These are phyloP conservation scores for Afroboletus lepidellus DNA, from an alignment of 1,284 basidiomycete species.

Conservation along the genomic window DNA sequence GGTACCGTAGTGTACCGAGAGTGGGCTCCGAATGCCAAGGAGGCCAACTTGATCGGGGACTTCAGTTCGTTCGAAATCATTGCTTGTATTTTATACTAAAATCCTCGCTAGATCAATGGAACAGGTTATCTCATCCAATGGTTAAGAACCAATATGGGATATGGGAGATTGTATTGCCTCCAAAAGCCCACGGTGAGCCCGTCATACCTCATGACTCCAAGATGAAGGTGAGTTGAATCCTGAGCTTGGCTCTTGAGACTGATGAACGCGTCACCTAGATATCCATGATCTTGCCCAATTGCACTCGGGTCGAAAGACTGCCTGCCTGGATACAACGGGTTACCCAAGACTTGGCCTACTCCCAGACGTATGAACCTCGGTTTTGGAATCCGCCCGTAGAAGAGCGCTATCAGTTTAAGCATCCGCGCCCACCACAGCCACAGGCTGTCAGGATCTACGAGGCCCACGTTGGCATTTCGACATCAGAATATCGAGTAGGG, in stretches of 20 bases:
- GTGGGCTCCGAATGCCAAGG: slow-evolving; percentile 90
- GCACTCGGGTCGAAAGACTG: slow-evolving; percentile 84
- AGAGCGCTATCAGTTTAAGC: slow-evolving; percentile 81
- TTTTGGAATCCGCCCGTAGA: slow-evolving; percentile 92
- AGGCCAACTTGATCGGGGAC: slow-evolving; percentile 89
- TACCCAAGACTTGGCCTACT: slow-evolving; percentile 89
- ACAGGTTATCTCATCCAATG: slow-evolving; percentile 83
- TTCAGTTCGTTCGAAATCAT: slow-evolving; percentile 72
- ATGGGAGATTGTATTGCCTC: slow-evolving; percentile 87
- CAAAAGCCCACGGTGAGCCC: slow-evolving; percentile 65
- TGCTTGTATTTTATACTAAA: background rate
- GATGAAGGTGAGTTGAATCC: slow-evolving; percentile 63
- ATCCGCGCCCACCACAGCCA: slow-evolving; percentile 69
- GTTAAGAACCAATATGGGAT: slow-evolving; percentile 85
- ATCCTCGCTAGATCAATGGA: slow-evolving; percentile 76
- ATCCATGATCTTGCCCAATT: slow-evolving; percentile 78
- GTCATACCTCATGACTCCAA: slow-evolving; percentile 94
- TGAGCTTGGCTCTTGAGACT: background rate
- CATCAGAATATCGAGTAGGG: slow-evolving; percentile 82
- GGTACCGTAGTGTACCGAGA: slow-evolving; percentile 85
- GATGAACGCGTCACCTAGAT: slow-evolving; percentile 47
- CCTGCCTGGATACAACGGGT: slow-evolving; percentile 95
- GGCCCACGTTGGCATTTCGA: slow-evolving; percentile 97
- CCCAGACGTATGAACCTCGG: slow-evolving; percentile 93
- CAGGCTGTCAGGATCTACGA: slow-evolving; percentile 88